Percentiles rank a stretch among this genome's conserved stretches.
Conservation (phyloP, 306 rosid species). For the Neltuma alba region DNA sequence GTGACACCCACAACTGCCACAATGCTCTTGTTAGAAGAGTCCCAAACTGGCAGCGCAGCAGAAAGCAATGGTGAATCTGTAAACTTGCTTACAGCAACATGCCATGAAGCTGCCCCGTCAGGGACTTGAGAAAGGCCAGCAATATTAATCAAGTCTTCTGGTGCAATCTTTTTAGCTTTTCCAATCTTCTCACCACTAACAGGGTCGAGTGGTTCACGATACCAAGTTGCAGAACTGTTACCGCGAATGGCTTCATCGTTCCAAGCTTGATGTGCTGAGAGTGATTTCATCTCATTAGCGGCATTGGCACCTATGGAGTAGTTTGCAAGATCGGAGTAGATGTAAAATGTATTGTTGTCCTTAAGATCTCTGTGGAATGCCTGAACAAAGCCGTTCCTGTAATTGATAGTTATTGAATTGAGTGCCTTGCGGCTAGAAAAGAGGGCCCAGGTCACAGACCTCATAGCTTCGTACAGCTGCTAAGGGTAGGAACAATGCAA, state of each 20-base stretch:
- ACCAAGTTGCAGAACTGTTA: conserved; percentile 86
- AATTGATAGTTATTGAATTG: conserved; percentile 88
- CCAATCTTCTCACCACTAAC: conserved; percentile 85
- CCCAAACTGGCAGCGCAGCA: conserved; percentile 95
- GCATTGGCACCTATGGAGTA: conserved; percentile 70
- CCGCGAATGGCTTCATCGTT: conserved; percentile 67
- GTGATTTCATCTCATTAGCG: conserved; percentile 36
- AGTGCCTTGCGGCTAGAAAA: conserved; percentile 90
- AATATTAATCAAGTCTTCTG: conserved; percentile 84
- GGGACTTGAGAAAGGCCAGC: conserved; percentile 91
- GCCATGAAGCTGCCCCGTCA: conserved; percentile 98
- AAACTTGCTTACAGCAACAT: conserved; percentile 95
- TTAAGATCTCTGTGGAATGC: conserved; percentile 92
- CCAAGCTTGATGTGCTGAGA: conserved; percentile 64
- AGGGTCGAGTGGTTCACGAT: conserved; percentile 91
- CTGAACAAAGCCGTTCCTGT: conserved; percentile 92
- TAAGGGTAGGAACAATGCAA: conserved; percentile 41
- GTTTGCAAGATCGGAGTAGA: conserved; percentile 85
- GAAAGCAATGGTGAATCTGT: conserved; percentile 93
- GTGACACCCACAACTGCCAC: conserved; percentile 98
- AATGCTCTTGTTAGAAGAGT: conserved; percentile 75
- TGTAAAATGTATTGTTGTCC: conserved; percentile 87
- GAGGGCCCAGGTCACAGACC: conserved; percentile 85
- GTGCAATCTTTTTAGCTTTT: conserved; percentile 81
- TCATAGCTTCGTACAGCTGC: conserved; percentile 95